These are phyloP conservation scores for Cymbopogon citratus DNA, from an alignment of 176 grass and related monocot genomes.

Conservation along the genomic window DNA sequence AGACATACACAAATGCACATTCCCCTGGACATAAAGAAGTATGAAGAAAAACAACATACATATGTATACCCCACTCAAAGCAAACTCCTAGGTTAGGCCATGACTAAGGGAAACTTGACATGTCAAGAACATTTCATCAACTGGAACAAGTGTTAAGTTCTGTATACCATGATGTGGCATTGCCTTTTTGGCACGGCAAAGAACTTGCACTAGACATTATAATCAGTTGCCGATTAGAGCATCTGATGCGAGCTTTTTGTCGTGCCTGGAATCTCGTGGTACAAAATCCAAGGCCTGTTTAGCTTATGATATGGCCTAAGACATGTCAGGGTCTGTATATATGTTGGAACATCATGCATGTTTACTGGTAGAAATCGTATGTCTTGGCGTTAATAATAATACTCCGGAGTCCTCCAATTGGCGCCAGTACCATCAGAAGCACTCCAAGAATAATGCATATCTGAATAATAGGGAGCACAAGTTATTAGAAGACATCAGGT, in stretches of 20 bases:
- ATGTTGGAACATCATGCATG: background rate
- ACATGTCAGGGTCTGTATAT: background rate
- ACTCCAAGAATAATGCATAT: conserved; percentile 83
- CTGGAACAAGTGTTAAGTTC: background rate
- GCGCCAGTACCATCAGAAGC: conserved; percentile 60
- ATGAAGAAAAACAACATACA: too few species aligned
- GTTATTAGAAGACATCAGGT: background rate
- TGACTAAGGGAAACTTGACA: background rate
- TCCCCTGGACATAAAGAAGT: too few species aligned
- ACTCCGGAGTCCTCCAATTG: conserved; percentile 73
- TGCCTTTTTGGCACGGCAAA: background rate
- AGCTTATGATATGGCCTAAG: background rate
- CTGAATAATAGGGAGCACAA: conserved; percentile 27
- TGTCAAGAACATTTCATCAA: background rate
- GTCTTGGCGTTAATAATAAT: conserved; percentile 51
- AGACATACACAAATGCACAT: too few species aligned
- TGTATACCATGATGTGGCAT: background rate
- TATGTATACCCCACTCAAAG: too few species aligned
- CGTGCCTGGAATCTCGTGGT: background rate
- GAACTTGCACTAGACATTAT: background rate
- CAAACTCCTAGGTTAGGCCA: background rate
- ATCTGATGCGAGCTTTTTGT: background rate
- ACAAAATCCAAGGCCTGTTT: background rate
- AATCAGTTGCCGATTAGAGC: background rate
- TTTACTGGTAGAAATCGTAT: conserved; percentile 50